Percentiles rank a stretch among this genome's conserved stretches.
Evolutionary conservation across 768 basidiomycete species (phyloP).

Genomic region (Boletus rubescentipes): DNA sequence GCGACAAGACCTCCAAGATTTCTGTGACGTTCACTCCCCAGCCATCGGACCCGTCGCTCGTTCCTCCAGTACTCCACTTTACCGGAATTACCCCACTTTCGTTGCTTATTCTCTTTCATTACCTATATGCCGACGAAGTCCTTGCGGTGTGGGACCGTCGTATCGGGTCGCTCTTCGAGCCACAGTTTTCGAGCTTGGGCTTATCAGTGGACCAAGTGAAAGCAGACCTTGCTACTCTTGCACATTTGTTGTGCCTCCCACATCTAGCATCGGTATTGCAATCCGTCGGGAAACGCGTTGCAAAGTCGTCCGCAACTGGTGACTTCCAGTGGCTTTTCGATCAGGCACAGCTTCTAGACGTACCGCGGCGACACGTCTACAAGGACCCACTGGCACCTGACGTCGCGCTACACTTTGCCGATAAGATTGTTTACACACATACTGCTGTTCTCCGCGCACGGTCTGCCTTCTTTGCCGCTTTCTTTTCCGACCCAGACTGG

Average conservation of each 20-base stretch:
- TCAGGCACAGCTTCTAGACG: constrained; percentile 12
- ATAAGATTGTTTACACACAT: constrained; percentile 64
- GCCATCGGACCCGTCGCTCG: not conserved
- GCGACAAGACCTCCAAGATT: constrained; percentile 31
- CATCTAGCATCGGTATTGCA: constrained; percentile 55
- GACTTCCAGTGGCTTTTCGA: constrained; percentile 55
- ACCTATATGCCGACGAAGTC: constrained; percentile 86
- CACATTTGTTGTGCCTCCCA: constrained; percentile 57
- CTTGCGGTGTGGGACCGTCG: constrained; percentile 84
- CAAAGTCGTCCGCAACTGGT: constrained; percentile 44
- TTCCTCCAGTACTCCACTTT: constrained; percentile 32
- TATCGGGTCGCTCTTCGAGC: constrained; percentile 45
- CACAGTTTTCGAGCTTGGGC: constrained; percentile 38
- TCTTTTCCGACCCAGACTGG: constrained; percentile 87
- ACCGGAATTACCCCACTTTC: constrained; percentile 62
- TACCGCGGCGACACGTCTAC: constrained; percentile 3
- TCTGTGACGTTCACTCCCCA: constrained; percentile 28
- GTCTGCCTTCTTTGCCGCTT: constrained; percentile 77
- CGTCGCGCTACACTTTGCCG: constrained; percentile 68
- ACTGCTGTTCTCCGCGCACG: constrained; percentile 79
- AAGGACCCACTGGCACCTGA: constrained; percentile 52
- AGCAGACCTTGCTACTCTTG: constrained; percentile 58
- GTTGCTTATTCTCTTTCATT: constrained; percentile 73
- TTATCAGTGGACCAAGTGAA: constrained; percentile 52
- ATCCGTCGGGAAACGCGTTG: constrained; percentile 56